A percentile compares a stretch with the other conserved stretches of the same genome.
Conservation (phyloP, 257 asterid genomes). For the Fraxinus quadrangulata region DNA sequence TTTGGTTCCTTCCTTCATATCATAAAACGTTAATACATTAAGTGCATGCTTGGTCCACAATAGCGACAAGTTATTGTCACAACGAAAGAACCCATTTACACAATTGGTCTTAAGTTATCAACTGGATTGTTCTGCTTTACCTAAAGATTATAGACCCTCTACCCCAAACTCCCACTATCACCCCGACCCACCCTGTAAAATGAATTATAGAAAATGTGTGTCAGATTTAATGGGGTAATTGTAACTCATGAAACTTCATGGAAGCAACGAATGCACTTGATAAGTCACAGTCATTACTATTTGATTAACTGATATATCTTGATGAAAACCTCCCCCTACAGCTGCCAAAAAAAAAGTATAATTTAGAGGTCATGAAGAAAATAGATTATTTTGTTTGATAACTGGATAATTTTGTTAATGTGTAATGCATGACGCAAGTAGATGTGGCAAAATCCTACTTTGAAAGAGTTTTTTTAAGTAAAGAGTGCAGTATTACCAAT, state of each 20-base stretch:
- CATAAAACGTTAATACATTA: not conserved
- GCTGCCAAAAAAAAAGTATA: not conserved
- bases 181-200: too few relatives aligned
- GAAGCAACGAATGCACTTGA: not conserved
- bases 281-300: not conserved
- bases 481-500: conserved; percentile 1
- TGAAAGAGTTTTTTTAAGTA: not conserved
- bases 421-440: not conserved
- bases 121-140: not conserved
- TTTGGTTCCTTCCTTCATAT: not conserved
- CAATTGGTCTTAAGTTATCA: not conserved
- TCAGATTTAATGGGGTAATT: not conserved
- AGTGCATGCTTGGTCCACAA: not conserved
- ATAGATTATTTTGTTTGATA: not conserved
- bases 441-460: not conserved
- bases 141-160: not conserved
- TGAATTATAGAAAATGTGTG: not conserved
- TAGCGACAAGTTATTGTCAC: not conserved
- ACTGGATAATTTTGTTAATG: not conserved
- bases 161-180: too few relatives aligned
- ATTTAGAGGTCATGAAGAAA: not conserved
- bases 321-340: not conserved
- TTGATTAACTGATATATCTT: not conserved
- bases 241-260: not conserved
- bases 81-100: not conserved